Base-by-base conservation (phyloP, 164 flowering plant species). In the Euptelea pleiosperma region DNA sequence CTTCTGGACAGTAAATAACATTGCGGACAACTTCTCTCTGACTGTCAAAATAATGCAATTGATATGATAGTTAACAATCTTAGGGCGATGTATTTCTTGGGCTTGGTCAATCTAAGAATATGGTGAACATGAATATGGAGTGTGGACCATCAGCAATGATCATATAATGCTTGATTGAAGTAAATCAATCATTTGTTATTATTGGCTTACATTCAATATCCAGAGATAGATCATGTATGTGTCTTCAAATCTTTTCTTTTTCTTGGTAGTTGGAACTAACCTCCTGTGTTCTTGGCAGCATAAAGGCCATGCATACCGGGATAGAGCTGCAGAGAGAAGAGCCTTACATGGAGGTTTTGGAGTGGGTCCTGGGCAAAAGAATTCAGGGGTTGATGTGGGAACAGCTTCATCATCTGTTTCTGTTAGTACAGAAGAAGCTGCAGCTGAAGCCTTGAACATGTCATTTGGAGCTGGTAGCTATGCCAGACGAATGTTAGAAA, bases 271-370 rank as follows among this genome's bases (percentile, higher is more conserved):
- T 24, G 34, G 24, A 29, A 35, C 12, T 35, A 46, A 19, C 44
- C 30, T 53, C 19, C 4, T 58, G 45, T 50, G 49, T n/a, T 33
- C 4, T 34, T 71, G 40, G 39, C 75, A 77, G 85, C 76, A 76
- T n/a, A 67, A 15, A 58, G 55, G 43, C 55, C 57, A 41, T 60
- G 47, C 37, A 9, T 93, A 93, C 49, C 77, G 91, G 57, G 96
- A 94, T 55, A 78, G 96, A 70, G 96, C 99, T 72, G 96, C 95
- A 15, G 99, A 91, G 71, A 87, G 99, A 77, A 81, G 96, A 77
- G 77, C 65, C 18, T 65, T 91, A 77, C 96, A 94, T 66, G 91
- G 91, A 22, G 89, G 90, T 42, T 83, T 77, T 78, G 96, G 98
- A 39, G 63, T 81, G 34, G 99, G 93, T 37, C 97, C 93, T 7